Conservation (phyloP, 768 basidiomycete genomes). For the Coprinopsis strossmayeri region DNA sequence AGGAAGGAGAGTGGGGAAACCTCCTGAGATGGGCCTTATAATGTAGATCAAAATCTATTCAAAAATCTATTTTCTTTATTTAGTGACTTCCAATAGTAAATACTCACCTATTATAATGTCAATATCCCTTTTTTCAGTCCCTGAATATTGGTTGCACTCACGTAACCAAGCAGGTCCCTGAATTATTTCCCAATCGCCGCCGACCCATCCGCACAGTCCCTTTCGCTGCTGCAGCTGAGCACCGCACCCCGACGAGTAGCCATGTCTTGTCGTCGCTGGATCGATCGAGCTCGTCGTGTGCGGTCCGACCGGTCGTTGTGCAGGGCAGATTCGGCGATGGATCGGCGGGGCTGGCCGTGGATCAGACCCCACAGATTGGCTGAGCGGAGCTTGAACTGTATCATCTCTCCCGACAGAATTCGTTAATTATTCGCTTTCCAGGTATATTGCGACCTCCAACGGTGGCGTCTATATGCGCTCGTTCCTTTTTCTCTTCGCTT, state of each 20-base stretch:
- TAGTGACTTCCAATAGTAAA: too few species aligned
- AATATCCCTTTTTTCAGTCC: slow-evolving; percentile 26
- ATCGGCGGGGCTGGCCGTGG: neutral
- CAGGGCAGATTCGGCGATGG: neutral
- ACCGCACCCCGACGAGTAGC: neutral
- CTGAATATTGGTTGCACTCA: slow-evolving; percentile 54
- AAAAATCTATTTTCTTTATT: too few species aligned
- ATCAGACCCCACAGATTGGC: slow-evolving; percentile 8
- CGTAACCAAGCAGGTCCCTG: slow-evolving; percentile 34
- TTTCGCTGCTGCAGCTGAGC: neutral
- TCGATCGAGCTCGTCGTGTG: neutral
- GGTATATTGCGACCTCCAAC: slow-evolving; percentile 4
- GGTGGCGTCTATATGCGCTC: slow-evolving; percentile 2
- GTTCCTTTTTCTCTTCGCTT: slow-evolving; percentile 16
- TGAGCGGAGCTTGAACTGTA: slow-evolving; percentile 3
- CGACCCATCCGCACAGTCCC: neutral
- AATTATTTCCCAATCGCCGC: neutral
- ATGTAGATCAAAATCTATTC: too few species aligned
- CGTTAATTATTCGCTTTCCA: slow-evolving; percentile 1
- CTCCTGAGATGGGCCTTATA: too few species aligned
- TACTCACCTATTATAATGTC: too few species aligned
- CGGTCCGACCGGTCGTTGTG: neutral
- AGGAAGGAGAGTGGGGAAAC: slow-evolving; percentile 54
- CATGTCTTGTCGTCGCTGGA: neutral
- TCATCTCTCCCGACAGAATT: neutral